Evolutionary conservation across 75 land plant genomes (phyloP), one percentile per base, ranked within the genome.

Genomic region (Picea sitchensis): DNA sequence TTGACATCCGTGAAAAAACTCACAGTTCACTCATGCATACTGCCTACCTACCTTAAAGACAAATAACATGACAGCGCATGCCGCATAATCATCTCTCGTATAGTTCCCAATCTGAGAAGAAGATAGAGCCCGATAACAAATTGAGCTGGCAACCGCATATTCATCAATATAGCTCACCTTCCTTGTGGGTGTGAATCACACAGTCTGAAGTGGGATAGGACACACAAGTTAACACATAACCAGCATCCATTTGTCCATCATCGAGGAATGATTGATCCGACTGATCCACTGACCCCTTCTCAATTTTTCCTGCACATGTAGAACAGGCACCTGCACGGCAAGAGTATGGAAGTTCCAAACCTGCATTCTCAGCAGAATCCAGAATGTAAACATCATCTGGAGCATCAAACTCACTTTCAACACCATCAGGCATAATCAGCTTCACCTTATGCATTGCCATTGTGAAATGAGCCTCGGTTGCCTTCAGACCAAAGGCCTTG

Each of bases 321-420:
- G 82, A 86, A 79, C 87, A 86, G 15, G 87, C 81, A 18, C 87
- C 87, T 11, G 87, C 87, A 5, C 86, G 86, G 86, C 87, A 86
- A 32, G 87, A 86, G 34, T 76, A 80, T 4, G 87, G 87, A 65
- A 86, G 59, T 26, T 86, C 87, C 61, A 83, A 14, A 23, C 82
- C 82, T 7, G 81, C 81, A 54, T 65, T 73, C 59, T 86, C 87
- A 7, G 86, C 87, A 15, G 64, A 57, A 57, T 86, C 87, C 54
- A 86, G 82, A 47, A 86, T 83, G 82, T 86, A 86, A 3, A 11
- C 23, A 57, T 83, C 86, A 72, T 83, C 82, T 1, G 76, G 79
- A 30, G 58, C 63, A 12, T 83, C 76, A 38, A 83, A 54, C 5
- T 59, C 62, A 14, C 5, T 14, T n/a, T 80, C 79, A 15, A 59